Evolutionary conservation across 2,329 filamentous ascomycete genomes (phyloP), one percentile per base, ranked within the genome.

Genomic region (Coleophoma crateriformis): DNA sequence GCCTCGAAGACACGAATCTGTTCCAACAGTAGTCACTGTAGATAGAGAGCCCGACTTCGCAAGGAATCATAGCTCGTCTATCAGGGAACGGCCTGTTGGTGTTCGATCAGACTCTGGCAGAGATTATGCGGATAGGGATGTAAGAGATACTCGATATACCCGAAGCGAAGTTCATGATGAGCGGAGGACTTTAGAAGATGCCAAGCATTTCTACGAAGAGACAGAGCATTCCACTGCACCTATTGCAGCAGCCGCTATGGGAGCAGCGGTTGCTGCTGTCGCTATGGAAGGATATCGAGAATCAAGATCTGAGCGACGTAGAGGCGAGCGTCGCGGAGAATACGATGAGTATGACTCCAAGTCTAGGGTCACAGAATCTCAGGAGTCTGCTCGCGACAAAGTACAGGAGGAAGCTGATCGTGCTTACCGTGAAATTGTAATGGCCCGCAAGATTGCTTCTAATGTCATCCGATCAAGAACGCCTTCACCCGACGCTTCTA

Each of bases 381-480:
- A 50, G 32, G 54, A 57, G 41, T 42, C 48, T 35, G 52, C 50
- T 54, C 54, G 62, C 46, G 77, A 81, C 51, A 54, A 62, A 12
- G 69, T 84, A 17, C 77, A 78, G 61, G 78, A 80, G 55, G 74
- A 79, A 53, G 81, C 80, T 32, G 71, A 85, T 59, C 69, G 71
- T 49, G 72, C 75, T 51, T 85, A 84, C 56, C 78, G 80, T 49
- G 75, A 81, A 61, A 70, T 71, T 35, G 70, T 70, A 20, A 70
- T 77, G 49, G 78, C 78, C 7, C 74, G 76, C 12, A 78, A 75
- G 60, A 74, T 78, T 47, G 74, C 70, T 8, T 62, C 62, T 40
- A 75, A 82, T 39, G 71, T 81, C 58, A 73, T 75, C 41, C 76
- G 75, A 34, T 77, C 76, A 32, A 74, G 77, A 46, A 76, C 71